Conservation (phyloP, 2,329 filamentous ascomycete species). For the Neofusicoccum sp. region DNA sequence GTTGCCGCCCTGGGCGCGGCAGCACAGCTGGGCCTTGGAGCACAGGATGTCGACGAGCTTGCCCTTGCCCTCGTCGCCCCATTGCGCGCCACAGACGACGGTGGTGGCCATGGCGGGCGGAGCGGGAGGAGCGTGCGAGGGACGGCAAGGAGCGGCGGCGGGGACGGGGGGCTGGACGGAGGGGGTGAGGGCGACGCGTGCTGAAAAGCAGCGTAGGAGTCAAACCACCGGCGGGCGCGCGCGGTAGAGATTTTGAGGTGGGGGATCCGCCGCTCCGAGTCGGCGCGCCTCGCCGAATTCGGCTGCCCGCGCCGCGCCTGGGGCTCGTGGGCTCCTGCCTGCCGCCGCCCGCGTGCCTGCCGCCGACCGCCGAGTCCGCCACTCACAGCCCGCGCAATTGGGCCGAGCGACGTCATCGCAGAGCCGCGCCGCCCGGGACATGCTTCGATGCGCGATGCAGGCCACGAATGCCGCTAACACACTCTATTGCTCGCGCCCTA, state of each 20-base stretch:
- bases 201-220: conserved; percentile 18
- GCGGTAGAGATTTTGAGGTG: conserved; percentile 15
- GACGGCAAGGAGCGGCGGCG: background rate
- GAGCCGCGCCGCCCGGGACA: no score
- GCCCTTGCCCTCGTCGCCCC: conserved; percentile 60
- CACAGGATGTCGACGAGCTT: conserved; percentile 60
- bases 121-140: background rate
- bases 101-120: conserved; percentile 48
- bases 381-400: no score
- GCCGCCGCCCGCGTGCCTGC: background rate
- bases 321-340: background rate
- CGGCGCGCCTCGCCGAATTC: background rate
- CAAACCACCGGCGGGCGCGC: conserved; percentile 4
- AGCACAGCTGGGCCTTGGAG: conserved; percentile 55
- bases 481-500: conserved; percentile 1
- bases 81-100: conserved; percentile 60
- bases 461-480: background rate
- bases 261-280: conserved; percentile 2
- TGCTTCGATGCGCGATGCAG: no score
- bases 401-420: no score
- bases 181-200: conserved; percentile 16
- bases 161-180: background rate
- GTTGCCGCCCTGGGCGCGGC: conserved; percentile 59
- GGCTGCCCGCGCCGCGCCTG: background rate
- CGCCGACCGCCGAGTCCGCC: no score